Percentiles rank a stretch among this genome's conserved stretches.
These are phyloP conservation scores for Colletotrichum sp. DNA, from an alignment of 2,329 filamentous ascomycete species.

Conservation along the genomic window DNA sequence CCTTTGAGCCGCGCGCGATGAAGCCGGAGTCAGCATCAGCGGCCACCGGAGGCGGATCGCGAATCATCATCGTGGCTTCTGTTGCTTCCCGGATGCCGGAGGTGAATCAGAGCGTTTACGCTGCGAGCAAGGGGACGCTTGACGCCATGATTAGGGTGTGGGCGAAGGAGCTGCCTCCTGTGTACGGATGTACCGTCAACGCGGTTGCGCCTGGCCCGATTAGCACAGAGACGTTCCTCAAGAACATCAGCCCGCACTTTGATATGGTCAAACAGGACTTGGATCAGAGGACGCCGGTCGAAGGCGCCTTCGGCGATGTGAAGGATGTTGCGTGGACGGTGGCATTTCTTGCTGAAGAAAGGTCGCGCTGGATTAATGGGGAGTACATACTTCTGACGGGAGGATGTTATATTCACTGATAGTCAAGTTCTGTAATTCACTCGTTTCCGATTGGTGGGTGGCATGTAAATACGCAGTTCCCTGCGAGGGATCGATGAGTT, in stretches of 20 bases:
- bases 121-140: too few relatives aligned
- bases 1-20: too few relatives aligned
- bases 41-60: too few relatives aligned
- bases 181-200: too few relatives aligned
- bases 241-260: not conserved
- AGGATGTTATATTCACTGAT: not conserved
- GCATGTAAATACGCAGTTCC: too few relatives aligned
- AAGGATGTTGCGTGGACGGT: not conserved
- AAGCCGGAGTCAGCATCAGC: accelerated
- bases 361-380: not conserved
- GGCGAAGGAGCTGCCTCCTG: too few relatives aligned
- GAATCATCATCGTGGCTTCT: accelerated
- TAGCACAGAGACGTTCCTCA: not conserved
- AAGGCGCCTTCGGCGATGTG: not conserved
- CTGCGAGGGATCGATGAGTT: too few relatives aligned
- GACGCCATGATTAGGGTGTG: too few relatives aligned
- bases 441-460: accelerated
- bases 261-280: not conserved
- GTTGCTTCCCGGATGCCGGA: too few relatives aligned
- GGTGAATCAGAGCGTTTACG: too few relatives aligned
- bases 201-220: not conserved
- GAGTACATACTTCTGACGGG: not conserved
- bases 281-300: not conserved
- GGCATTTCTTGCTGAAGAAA: not conserved
- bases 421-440: not conserved